Base-by-base conservation (phyloP, 768 basidiomycete species). In the Lactifluus hygrophoroides region DNA sequence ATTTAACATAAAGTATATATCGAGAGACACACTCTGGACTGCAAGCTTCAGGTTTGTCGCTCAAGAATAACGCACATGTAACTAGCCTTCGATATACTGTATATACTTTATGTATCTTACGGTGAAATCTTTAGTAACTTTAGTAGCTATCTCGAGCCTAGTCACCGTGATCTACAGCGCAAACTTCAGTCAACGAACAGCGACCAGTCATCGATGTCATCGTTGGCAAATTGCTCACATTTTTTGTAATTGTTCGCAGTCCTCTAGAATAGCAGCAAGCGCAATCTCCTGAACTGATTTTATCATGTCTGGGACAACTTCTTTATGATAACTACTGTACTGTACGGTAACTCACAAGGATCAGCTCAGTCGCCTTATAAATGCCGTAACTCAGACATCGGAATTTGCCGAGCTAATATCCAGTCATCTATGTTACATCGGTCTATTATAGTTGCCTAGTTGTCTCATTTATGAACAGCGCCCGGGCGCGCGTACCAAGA, bases 231-330 rank as follows among this genome's bases (percentile, higher is more conserved):
- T 77, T 59, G 40, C 88, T 88, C 81, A 94, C 92, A 25, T 79
- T 71, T 52, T 79, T 79, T 14, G 75, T 84, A 69, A 95, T 86
- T 2, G 84, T 88, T 64, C 83, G 75, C 64, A 94, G 69, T 67
- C 93, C 84, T 10, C 94, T 93, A 0, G 88, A n/a, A n/a, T 88
- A 8, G 78, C 76, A 13, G 85, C 77, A 1, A 76, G 75, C 5
- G 81, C 56, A 5, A 83, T 83, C 46, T 82, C 76, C 48, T 92
- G 81, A 8, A 83, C 81, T 79, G 62, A 82, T 81, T 34, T 79
- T 86, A 5, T 85, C 76, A 56, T 84, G 72, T 84, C 85, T 91
- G 94, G 54, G 85, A 79, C 62, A 96, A 86, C 74, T 89, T 85
- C 35, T 83, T 77, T 0, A 91, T 90, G 52, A 85, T 70, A 54